phyloP scores from a whole-genome alignment of 805 yeast genomes.

The Lachancea nothofagi region DNA sequence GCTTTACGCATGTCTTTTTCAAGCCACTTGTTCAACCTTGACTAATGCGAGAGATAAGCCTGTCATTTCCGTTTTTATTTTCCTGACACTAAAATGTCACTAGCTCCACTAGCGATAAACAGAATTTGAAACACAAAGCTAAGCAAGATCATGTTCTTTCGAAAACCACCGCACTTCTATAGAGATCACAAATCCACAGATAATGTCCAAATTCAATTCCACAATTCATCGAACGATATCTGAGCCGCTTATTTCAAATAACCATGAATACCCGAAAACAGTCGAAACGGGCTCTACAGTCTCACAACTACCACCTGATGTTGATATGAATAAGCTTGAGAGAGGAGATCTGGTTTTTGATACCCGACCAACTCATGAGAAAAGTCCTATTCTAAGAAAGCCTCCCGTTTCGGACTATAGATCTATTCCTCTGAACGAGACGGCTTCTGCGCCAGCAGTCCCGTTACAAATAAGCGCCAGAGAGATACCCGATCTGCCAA shows the following conservation, averaged over 20 bases:
- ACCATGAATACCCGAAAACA: neutral
- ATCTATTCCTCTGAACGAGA: neutral
- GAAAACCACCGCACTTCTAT: too few relatives aligned
- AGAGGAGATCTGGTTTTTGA: constrained; percentile 6
- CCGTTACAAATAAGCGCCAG: neutral
- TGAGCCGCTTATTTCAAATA: neutral
- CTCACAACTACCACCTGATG: constrained; percentile 6
- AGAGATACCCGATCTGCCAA: too few relatives aligned
- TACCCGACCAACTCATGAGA: neutral
- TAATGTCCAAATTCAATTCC: neutral
- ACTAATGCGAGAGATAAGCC: too few relatives aligned
- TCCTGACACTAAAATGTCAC: too few relatives aligned
- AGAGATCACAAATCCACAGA: too few relatives aligned
- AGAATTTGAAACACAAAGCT: too few relatives aligned
- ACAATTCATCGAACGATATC: neutral
- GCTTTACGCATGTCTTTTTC: too few relatives aligned
- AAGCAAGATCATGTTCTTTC: too few relatives aligned
- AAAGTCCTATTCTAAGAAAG: neutral
- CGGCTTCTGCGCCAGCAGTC: neutral
- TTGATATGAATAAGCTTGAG: constrained; percentile 7
- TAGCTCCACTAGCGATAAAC: too few relatives aligned
- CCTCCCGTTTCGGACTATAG: neutral
- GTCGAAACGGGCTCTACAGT: constrained; percentile 3
- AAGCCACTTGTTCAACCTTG: too few relatives aligned
- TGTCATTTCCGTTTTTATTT: too few relatives aligned